A percentile compares a stretch with the other conserved stretches of the same genome.
phyloP scores from a whole-genome alignment of 257 asterid genomes.

The Capsicum pubescens region DNA sequence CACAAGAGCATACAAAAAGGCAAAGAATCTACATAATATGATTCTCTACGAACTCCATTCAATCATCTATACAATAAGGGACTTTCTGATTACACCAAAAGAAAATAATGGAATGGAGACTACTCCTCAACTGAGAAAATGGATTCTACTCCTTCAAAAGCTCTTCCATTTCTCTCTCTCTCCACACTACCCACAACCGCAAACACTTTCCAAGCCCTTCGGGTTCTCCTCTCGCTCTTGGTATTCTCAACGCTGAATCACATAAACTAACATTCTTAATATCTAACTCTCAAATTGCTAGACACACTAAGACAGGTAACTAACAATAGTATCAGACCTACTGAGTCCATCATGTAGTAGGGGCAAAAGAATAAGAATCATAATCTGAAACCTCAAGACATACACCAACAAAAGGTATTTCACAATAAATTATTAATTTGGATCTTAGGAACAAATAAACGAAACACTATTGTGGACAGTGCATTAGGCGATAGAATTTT shows the following conservation, averaged over 20 bases:
- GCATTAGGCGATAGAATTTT: background rate
- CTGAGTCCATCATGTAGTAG: background rate
- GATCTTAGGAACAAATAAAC: background rate
- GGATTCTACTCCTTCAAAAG: too few relatives aligned
- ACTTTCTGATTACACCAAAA: too few relatives aligned
- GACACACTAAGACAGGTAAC: background rate
- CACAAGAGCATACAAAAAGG: too few relatives aligned
- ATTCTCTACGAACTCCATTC: too few relatives aligned
- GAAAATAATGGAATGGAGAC: too few relatives aligned
- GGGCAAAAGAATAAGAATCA: background rate
- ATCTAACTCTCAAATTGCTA: background rate
- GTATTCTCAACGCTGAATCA: background rate
- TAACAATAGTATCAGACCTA: background rate
- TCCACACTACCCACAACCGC: too few relatives aligned
- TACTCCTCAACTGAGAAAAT: too few relatives aligned
- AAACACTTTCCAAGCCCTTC: too few relatives aligned
- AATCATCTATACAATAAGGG: too few relatives aligned
- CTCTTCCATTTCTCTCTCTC: too few relatives aligned
- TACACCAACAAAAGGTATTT: conserved; percentile 1
- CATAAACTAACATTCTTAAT: background rate
- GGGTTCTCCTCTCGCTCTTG: too few relatives aligned
- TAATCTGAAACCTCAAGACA: background rate
- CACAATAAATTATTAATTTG: background rate
- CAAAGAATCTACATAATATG: too few relatives aligned
- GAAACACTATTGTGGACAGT: background rate